Evolutionary conservation across 2,329 filamentous ascomycete genomes (phyloP), one percentile per base, ranked within the genome.

Genomic region (Diplodia seriata): DNA sequence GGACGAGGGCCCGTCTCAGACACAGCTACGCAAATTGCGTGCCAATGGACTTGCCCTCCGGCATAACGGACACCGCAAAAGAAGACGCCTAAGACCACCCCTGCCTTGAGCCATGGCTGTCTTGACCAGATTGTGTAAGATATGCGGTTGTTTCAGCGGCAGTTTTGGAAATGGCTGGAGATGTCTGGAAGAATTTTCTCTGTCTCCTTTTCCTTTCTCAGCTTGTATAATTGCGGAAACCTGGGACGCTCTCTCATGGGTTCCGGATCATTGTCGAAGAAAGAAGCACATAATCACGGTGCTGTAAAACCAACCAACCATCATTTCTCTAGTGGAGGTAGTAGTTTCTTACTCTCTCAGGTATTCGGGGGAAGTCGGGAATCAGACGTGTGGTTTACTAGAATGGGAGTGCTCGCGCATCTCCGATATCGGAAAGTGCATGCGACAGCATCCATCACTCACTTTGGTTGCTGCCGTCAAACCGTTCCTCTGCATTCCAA

Each of bases 31-130:
- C 69, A 56, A 67, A 51, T 69, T 66, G 56, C 67, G 51, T 62
- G 62, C 50, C 69, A 53, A 38, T 40, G 38, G 43, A 54, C 54
- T 55, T 67, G 71, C 53, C 33, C 55, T 68, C 68, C 66, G 68
- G 69, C 71, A 71, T 69, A 51, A 69, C 40, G 71, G 71, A 53
- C 68, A 74, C 72, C 70, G 72, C 63, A 75, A 74, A 53, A 70
- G 71, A 57, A 70, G 70, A 68, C 70, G 72, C 65, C 67, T 72
- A 68, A 69, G 73, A 38, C 47, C 6, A n/a, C 12, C 29, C 33
- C 43, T 26, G 49, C 43, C 23, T 55, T 51, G 31, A 51, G 15
- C 8, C 14, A 33, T 31, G 55, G 50, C 66, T 47, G 49, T 61
- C 66, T 47, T 18, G 26, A 67, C 18, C 66, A 67, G 38, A 67